Evolutionary conservation across 23 red algal genomes (phyloP), one percentile per base, ranked within the genome.

Genomic region (Gracilaria gracilis): DNA sequence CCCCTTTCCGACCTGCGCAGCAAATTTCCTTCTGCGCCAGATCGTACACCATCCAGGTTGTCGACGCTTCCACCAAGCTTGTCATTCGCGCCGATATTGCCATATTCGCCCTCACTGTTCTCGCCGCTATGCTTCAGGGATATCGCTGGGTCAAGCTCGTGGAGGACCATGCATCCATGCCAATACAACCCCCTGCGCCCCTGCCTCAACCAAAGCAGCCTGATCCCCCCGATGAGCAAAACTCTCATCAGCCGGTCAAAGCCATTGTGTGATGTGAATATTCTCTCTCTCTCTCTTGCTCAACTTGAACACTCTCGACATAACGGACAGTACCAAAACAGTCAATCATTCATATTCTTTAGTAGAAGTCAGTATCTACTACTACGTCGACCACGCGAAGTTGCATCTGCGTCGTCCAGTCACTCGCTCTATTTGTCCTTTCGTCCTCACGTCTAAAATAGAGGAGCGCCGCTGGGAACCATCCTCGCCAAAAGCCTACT

Each of bases 81-180:
- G 48, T 89, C 6, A 53, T 51, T 47, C 36, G 67, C 34, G 32
- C 71, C 13, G 85, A 89, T 29, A 57, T 71, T 28, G 71, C 85
- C n/a, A 73, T 89, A 61, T 89, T 89, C 58, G 67, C 57, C 9
- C 27, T 89, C 0, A 71, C 67, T 25, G 33, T 78, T 39, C 61
- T 89, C 5, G 85, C 71, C 1, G 85, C 49, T 5, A 38, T 89
- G 35, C 31, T 89, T 17, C 67, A 89, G 20, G 70, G 71, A 31
- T 89, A 74, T 27, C 85, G 85, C 13, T 89, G 85, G 85, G 47
- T 81, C 49, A 81, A 81, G 35, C 67, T 73, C 20, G 67, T 73
- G 1, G 67, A 73, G 67, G 67, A 73, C 21, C 42, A 42, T 19
- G 35, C 67, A 17, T 9, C 20, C 24, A 15, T 35, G 51, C 17